Evolutionary conservation across 352 stramenopile genomes (phyloP).

Genomic region (Phytophthora foliorum): DNA sequence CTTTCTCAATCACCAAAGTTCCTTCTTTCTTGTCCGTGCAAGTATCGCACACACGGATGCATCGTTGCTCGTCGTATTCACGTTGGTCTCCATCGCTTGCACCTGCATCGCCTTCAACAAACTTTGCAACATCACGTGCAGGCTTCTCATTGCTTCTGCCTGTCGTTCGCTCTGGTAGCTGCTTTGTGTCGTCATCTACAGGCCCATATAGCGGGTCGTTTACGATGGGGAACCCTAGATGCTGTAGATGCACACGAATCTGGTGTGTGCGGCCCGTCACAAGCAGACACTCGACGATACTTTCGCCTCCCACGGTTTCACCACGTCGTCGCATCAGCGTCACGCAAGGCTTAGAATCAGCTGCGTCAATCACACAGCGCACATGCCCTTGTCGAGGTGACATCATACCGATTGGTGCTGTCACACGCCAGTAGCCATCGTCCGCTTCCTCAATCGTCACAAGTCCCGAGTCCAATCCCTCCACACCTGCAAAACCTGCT

Average conservation of each 20-base stretch:
- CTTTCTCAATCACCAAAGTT: background rate
- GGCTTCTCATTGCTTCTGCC: background rate
- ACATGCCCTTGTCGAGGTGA: constrained; percentile 35
- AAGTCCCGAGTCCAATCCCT: constrained; percentile 22
- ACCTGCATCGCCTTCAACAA: background rate
- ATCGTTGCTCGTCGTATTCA: constrained; percentile 28
- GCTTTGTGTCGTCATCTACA: background rate
- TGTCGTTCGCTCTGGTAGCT: background rate
- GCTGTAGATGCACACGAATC: constrained; percentile 95
- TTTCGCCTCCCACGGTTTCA: constrained; percentile 40
- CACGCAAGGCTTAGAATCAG: constrained; percentile 46
- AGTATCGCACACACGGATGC: constrained; percentile 31
- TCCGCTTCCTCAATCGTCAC: constrained; percentile 22
- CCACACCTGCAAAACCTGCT: constrained; percentile 17
- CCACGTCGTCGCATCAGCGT: constrained; percentile 50
- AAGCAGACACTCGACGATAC: constrained; percentile 91
- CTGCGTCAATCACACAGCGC: constrained; percentile 33
- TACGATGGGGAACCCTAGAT: constrained; percentile 89
- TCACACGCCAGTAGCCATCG: constrained; percentile 47
- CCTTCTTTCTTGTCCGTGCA: constrained; percentile 18
- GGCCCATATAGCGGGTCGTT: constrained; percentile 96
- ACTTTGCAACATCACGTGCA: background rate
- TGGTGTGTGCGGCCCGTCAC: constrained; percentile 96
- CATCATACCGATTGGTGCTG: constrained; percentile 48
- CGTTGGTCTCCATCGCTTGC: background rate